Base-by-base conservation (phyloP, 768 basidiomycete species). In the Postia placenta region DNA sequence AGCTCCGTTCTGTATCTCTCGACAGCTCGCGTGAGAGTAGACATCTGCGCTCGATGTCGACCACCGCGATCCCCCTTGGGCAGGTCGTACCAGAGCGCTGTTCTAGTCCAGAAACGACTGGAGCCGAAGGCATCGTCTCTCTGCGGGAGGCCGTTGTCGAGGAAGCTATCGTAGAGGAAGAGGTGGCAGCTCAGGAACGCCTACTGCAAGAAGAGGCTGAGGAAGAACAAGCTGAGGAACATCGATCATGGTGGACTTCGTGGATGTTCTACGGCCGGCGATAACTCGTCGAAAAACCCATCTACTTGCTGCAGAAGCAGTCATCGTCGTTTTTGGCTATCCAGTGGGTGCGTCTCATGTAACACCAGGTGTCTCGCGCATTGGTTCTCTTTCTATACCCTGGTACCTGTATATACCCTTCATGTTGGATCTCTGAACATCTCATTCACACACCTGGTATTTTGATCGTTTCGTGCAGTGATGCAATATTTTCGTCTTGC, bases 81-180 rank as follows among this genome's bases (percentile, higher is more conserved):
- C 15, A 7, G 30, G 15, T 7, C 9, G 30, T 33, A 15, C 30
- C 30, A 33, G 15, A 7, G 7, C 15, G 7, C 15, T 15, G 9
- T 33, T 33, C 15, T 7, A 15, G 15, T 15, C 7, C 9, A 15
- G 30, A 33, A 33, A 15, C 30, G 15, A 33, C 9, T 15, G 30
- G 9, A 33, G 30, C 9, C 30, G 15, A 7, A 33, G 30, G 30
- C 30, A 15, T 33, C 40, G 66, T 84, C n/a, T 74, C 81, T 14
- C 70, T 80, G 3, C 75, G 76, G 7, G 74, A 82, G 51, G 86
- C 84, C 9, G 81, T 87, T 36, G 70, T 76, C 44, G 74, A 77
- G 40, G 86, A 88, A 56, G 78, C 85, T 36, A 70, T 86, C 35
- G 83, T 79, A 33, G 85, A 89, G 61, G 86, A 87, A 64, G 71